Base-by-base conservation (phyloP, 2,329 filamentous ascomycete species). In the Colletotrichum orbiculare region DNA sequence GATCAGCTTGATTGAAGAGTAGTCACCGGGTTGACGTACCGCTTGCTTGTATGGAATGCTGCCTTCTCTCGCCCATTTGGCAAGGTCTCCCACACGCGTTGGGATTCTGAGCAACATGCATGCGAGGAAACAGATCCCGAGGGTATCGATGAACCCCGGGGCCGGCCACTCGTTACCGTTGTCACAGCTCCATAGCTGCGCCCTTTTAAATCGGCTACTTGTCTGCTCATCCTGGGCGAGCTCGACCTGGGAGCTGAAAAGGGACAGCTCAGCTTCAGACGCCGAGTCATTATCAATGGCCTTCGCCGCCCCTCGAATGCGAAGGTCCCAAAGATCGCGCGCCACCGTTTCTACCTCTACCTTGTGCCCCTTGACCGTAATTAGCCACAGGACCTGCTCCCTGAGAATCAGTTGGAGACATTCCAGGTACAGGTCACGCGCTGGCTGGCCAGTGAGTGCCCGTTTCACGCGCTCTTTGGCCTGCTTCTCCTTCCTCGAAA, bases 321-420 rank as follows among this genome's bases (percentile, higher is more conserved):
- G 87, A 54, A 97, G 79, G 56, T 90, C 84, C 95, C 96, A 99
- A 12, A 99, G 84, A 74, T 97, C 94, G 64, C 89, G 87, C 6
- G 96, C 88, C 9, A 97, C 83, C 8, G 81, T 89, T 81, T 97
- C 93, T 11, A 97, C 82, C 71, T 97, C 91, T 5, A 82, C 76
- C 1, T 90, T 89, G 52, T 96, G 84, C 0, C 86, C 85, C 73
- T 89, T 89, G 6, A 83, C 80, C 25, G 86, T 80, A 12, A 97
- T 81, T 37, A 98, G 81, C 83, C 90, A 94, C 72, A 87, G 79
- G 13, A 93, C 80, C 79, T 98, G 95, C 73, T 91, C 92, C 74
- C 94, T 89, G 35, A 99, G 80, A 52, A 98, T 85, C 38, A 97
- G 82, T 77, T 98, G 95, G 64, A 96, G 86, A 68, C 88, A 91